Percentiles rank a stretch among this genome's conserved stretches.
Evolutionary conservation across 495 filamentous ascomycete species (phyloP).

Genomic region (Aspergillus asperescens): DNA sequence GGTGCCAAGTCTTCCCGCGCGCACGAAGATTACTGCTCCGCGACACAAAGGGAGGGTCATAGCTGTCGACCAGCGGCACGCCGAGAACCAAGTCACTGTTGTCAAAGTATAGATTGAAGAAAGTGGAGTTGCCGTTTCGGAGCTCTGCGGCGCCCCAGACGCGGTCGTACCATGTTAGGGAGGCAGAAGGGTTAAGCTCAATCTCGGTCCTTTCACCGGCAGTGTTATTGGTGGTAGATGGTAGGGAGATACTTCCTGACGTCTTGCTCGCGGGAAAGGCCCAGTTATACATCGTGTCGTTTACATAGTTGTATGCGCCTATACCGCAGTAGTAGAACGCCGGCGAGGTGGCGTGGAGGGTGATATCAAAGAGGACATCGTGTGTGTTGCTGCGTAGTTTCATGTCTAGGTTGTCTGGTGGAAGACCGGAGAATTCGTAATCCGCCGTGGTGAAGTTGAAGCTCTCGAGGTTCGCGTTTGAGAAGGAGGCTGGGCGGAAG

Average conservation of each 20-base stretch:
- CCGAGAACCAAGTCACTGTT: neutral
- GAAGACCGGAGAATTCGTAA: neutral
- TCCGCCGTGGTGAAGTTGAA: neutral
- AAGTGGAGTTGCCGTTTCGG: neutral
- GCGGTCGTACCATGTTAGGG: constrained; percentile 4
- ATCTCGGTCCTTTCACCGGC: neutral
- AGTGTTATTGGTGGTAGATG: too few relatives aligned
- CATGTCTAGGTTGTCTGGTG: neutral
- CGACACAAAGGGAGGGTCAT: neutral
- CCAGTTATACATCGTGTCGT: neutral
- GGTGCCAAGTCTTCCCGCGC: neutral
- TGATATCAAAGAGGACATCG: neutral
- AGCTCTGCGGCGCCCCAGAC: neutral
- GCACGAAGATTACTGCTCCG: neutral
- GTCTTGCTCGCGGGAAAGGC: neutral
- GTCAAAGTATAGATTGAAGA: neutral
- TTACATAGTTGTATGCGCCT: neutral
- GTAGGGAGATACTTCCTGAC: neutral
- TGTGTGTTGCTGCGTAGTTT: neutral
- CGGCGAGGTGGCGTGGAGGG: neutral
- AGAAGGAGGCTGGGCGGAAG: neutral
- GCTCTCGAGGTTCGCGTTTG: neutral
- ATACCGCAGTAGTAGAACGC: neutral
- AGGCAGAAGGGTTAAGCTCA: neutral
- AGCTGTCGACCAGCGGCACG: neutral